These are phyloP conservation scores for Cutaneotrichosporon cavernicola DNA, from an alignment of 1,284 basidiomycete species.

Conservation along the genomic window DNA sequence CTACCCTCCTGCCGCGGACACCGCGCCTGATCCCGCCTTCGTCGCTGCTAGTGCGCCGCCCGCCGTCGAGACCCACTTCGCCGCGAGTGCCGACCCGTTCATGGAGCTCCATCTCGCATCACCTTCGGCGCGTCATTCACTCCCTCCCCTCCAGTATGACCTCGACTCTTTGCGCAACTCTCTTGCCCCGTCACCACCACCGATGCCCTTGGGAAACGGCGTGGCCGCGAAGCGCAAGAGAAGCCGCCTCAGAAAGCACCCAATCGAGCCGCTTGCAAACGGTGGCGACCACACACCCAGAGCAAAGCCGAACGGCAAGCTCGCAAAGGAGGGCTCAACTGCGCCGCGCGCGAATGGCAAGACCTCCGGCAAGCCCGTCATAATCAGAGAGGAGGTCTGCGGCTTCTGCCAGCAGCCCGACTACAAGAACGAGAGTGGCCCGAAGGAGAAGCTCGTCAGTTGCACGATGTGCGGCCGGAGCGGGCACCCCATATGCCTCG, in stretches of 20 bases:
- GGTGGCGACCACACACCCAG: conserved; percentile 16
- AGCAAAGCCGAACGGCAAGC: conserved; percentile 17
- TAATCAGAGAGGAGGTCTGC: conserved; percentile 25
- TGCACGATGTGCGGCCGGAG: conserved; percentile 44
- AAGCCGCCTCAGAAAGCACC: conserved; percentile 20
- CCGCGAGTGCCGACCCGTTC: background rate
- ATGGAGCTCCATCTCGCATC: conserved; percentile 10
- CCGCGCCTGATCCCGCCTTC: background rate
- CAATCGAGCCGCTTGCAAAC: conserved; percentile 6
- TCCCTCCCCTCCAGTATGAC: conserved; percentile 19
- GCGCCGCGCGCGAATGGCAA: background rate
- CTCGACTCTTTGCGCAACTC: conserved; percentile 8
- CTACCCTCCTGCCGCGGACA: conserved; percentile 8
- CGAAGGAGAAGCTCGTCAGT: conserved; percentile 41
- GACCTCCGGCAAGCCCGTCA: background rate
- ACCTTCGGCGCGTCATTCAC: conserved; percentile 19
- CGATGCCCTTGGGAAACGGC: conserved; percentile 13
- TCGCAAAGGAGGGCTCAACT: background rate
- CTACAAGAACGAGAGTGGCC: conserved; percentile 26
- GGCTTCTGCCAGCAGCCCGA: conserved; percentile 41
- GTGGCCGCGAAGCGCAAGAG: conserved; percentile 27
- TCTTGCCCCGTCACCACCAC: conserved; percentile 16
- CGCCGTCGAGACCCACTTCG: background rate
- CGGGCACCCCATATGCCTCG: conserved; percentile 71
- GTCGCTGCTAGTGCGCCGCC: background rate